Evolutionary conservation across 1,139 yeast genomes (phyloP).

Genomic region (Yamadazyma blattariae): DNA sequence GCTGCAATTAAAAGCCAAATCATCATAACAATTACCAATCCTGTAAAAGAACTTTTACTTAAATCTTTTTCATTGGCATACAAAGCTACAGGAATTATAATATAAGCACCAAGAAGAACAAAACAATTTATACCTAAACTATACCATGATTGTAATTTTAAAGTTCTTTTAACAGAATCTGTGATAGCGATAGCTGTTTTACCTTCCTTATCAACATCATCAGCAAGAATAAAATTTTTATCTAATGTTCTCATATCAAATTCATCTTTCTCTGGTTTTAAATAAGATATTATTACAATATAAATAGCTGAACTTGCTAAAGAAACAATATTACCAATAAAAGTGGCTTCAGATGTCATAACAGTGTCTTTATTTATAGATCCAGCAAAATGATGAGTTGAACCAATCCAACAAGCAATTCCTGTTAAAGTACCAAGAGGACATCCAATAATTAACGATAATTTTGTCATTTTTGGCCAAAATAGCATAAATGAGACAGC

Average conservation of each 20-base stretch:
- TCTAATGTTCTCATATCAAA: conserved; percentile 11
- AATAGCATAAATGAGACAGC: conserved; percentile 35
- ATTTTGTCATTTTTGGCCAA: conserved; percentile 47
- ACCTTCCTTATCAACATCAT: conserved; percentile 32
- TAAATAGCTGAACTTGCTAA: conserved; percentile 5
- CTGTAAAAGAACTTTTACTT: conserved; percentile 27
- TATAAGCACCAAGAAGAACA: conserved; percentile 24
- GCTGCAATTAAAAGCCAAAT: conserved; percentile 31
- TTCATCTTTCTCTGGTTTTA: conserved; percentile 21
- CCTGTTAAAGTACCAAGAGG: conserved; percentile 46
- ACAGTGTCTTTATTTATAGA: conserved; percentile 20
- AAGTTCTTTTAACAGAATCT: conserved; percentile 17
- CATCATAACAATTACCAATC: conserved; percentile 28
- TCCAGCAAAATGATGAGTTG: conserved; percentile 18
- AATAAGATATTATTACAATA: conserved; percentile 12
- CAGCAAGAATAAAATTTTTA: conserved; percentile 13
- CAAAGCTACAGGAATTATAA: conserved; percentile 19
- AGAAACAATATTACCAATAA: conserved; percentile 31
- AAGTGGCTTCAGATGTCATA: conserved; percentile 26
- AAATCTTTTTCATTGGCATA: conserved; percentile 30
- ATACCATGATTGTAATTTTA: conserved; percentile 21
- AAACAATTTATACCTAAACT: conserved; percentile 21
- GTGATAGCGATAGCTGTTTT: conserved; percentile 19
- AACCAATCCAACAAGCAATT: conserved; percentile 46
- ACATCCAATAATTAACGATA: conserved; percentile 42